These are phyloP conservation scores for Naematelia aurantialba DNA, from an alignment of 768 basidiomycete genomes.

Conservation along the genomic window DNA sequence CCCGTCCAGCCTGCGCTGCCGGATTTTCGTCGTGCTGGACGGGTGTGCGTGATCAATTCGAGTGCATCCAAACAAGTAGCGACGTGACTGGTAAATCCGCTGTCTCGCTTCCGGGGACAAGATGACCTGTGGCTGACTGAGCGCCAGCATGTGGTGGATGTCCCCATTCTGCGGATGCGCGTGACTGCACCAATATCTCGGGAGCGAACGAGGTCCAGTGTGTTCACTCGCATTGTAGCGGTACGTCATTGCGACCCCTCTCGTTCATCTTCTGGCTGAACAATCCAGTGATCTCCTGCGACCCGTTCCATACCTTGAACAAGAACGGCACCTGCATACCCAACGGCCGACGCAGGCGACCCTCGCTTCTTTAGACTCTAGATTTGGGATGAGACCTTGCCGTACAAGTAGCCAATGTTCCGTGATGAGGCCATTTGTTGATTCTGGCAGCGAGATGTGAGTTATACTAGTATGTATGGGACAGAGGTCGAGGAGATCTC, in stretches of 20 bases:
- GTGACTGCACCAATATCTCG: constrained; percentile 2
- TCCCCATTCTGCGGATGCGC: constrained; percentile 1
- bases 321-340: not conserved
- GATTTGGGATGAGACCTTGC: too few species aligned
- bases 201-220: constrained; percentile 6
- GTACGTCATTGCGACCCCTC: not conserved
- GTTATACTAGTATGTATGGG: too few species aligned
- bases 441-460: too few species aligned
- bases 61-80: constrained; percentile 2
- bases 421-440: too few species aligned
- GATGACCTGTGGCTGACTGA: not conserved
- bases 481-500: too few species aligned
- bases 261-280: not conserved
- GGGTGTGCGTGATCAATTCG: not conserved
- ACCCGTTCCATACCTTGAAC: not conserved
- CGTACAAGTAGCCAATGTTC: too few species aligned
- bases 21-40: not conserved
- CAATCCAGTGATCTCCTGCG: constrained; percentile 3
- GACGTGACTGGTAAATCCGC: not conserved
- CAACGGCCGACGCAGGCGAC: too few species aligned
- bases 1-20: not conserved
- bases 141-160: constrained; percentile 3
- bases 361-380: too few species aligned
- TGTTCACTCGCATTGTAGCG: not conserved
- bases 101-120: not conserved